These are phyloP conservation scores for Cyberlindnera americana DNA, from an alignment of 805 yeast species.

Conservation along the genomic window DNA sequence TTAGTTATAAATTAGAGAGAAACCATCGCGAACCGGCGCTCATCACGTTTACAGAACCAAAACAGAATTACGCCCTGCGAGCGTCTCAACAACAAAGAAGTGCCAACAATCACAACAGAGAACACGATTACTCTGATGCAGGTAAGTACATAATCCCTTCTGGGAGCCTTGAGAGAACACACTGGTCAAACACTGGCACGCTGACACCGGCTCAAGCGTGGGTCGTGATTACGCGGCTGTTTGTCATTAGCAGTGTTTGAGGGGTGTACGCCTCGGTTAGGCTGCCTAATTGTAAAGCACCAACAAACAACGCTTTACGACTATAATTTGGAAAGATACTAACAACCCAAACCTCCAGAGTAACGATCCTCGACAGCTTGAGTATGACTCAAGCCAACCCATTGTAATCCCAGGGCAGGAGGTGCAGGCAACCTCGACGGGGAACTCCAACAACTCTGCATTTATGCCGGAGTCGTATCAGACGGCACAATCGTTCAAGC, in stretches of 20 bases:
- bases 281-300: too few species aligned
- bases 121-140: constrained; percentile 10
- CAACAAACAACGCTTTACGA: neutral
- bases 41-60: constrained; percentile 4
- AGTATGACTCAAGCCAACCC: constrained; percentile 27
- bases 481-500: constrained; percentile 26
- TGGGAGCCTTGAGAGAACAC: too few species aligned
- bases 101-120: neutral
- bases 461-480: constrained; percentile 27
- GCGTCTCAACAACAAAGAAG: neutral
- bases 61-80: constrained; percentile 1
- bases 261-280: neutral
- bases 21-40: constrained; percentile 2
- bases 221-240: neutral
- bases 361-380: constrained; percentile 11
- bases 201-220: too few species aligned
- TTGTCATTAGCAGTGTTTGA: neutral
- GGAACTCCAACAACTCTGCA: constrained; percentile 4
- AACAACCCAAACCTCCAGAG: constrained; percentile 6
- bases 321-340: neutral
- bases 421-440: constrained; percentile 11
- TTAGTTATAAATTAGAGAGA: too few species aligned
- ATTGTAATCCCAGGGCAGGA: constrained; percentile 31
- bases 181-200: too few species aligned
- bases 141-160: constrained; percentile 10